Percentiles rank a stretch among this genome's conserved stretches.
Conservation (phyloP, 805 yeast species). For the Saccharomyces jurei region DNA sequence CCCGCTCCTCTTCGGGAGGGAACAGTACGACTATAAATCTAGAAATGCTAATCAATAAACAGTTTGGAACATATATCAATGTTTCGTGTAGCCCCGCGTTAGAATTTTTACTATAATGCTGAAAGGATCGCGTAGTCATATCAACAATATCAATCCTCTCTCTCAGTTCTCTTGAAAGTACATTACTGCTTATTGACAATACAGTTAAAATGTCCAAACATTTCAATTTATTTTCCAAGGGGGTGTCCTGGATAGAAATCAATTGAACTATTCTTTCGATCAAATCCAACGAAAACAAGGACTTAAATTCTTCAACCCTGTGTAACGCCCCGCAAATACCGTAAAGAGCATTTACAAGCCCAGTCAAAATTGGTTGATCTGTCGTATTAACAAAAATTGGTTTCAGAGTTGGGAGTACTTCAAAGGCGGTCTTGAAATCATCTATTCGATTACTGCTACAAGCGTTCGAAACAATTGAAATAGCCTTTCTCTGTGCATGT, state of each 20-base stretch:
- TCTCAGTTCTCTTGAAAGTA: slow-evolving; percentile 38
- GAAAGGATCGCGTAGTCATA: slow-evolving; percentile 41
- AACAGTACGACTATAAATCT: slow-evolving; percentile 49
- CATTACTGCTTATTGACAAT: slow-evolving; percentile 37
- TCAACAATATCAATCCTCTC: slow-evolving; percentile 42
- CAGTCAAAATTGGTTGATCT: slow-evolving; percentile 35
- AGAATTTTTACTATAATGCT: slow-evolving; percentile 38
- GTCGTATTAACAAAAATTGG: slow-evolving; percentile 43
- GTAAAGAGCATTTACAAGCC: slow-evolving; percentile 20
- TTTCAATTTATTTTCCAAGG: slow-evolving; percentile 26
- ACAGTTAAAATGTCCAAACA: slow-evolving; percentile 37
- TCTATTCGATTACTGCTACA: slow-evolving; percentile 40
- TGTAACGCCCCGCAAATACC: slow-evolving; percentile 20
- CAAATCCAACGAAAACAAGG: slow-evolving; percentile 23
- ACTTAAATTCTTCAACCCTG: slow-evolving; percentile 14
- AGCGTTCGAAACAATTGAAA: slow-evolving; percentile 63
- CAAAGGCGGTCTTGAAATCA: slow-evolving; percentile 43
- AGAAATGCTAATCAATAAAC: slow-evolving; percentile 47
- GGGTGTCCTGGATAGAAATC: slow-evolving; percentile 25
- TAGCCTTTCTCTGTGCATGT: slow-evolving; percentile 80
- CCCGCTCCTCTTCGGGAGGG: slow-evolving; percentile 37
- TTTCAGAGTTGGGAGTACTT: slow-evolving; percentile 40
- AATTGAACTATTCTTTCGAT: slow-evolving; percentile 29
- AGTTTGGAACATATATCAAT: slow-evolving; percentile 65
- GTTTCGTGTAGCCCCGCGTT: slow-evolving; percentile 51